Evolutionary conservation across 495 filamentous ascomycete genomes (phyloP).

Genomic region (Penicillium ochrochloron): DNA sequence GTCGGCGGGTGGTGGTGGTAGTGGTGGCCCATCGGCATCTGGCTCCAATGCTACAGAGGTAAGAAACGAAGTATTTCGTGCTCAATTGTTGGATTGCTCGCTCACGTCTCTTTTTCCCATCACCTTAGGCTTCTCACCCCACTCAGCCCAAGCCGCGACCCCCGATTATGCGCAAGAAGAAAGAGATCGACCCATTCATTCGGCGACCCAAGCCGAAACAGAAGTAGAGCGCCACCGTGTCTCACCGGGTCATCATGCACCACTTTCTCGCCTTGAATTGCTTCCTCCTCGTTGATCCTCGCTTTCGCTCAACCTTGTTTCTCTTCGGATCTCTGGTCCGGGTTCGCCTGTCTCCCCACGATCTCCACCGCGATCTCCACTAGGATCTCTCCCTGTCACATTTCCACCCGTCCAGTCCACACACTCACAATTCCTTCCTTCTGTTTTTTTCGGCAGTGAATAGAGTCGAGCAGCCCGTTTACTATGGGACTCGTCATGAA

Average conservation of each 20-base stretch:
- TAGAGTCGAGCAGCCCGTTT: not conserved
- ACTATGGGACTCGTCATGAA: slow-evolving; percentile 5
- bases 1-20: not conserved
- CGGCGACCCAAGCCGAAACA: slow-evolving; percentile 49
- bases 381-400: not conserved
- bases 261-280: not conserved
- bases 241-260: not conserved
- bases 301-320: slow-evolving; percentile 9
- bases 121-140: slow-evolving; percentile 17
- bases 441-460: not conserved
- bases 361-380: slow-evolving; percentile 8
- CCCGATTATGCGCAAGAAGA: slow-evolving; percentile 51
- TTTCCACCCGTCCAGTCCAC: not conserved
- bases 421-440: not conserved
- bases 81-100: slow-evolving; percentile 18
- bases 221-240: slow-evolving; percentile 21
- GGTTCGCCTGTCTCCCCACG: not conserved
- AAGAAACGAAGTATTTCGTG: slow-evolving; percentile 16
- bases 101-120: slow-evolving; percentile 8
- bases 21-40: slow-evolving; percentile 15
- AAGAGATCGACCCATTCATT: slow-evolving; percentile 57
- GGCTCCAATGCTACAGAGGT: slow-evolving; percentile 27
- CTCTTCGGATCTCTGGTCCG: slow-evolving; percentile 1
- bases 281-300: not conserved
- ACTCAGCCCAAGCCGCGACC: slow-evolving; percentile 29